Percentiles rank a stretch among this genome's conserved stretches.
These are phyloP conservation scores for Raddia distichophylla DNA, from an alignment of 176 grass and related monocot genomes.

Conservation along the genomic window DNA sequence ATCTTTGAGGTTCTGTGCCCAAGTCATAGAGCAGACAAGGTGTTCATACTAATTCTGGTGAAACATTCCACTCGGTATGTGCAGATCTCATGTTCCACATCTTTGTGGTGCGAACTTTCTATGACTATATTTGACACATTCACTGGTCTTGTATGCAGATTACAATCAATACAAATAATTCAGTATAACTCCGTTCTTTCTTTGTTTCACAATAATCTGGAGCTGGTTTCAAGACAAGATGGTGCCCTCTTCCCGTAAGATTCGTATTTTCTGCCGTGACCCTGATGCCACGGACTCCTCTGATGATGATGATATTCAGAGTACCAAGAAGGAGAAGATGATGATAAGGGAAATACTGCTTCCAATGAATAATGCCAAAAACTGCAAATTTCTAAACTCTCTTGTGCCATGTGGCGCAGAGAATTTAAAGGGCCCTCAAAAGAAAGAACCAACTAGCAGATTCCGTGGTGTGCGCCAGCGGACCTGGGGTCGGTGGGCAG, in stretches of 20 bases:
- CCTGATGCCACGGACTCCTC: constrained; percentile 65
- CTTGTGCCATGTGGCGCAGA: constrained; percentile 28
- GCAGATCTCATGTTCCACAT: constrained; percentile 14
- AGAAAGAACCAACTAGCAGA: constrained; percentile 53
- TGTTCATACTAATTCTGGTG: constrained; percentile 4
- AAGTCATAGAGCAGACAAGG: background rate
- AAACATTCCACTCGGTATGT: constrained; percentile 31
- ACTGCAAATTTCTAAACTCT: constrained; percentile 3
- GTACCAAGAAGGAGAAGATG: constrained; percentile 36
- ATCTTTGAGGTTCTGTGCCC: constrained; percentile 16
- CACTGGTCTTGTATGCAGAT: background rate
- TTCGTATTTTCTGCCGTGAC: constrained; percentile 53
- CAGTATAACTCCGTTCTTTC: background rate
- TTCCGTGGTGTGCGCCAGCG: constrained; percentile 52
- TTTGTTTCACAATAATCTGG: background rate
- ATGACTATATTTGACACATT: background rate
- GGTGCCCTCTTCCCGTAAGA: constrained; percentile 22
- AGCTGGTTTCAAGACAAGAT: constrained; percentile 3
- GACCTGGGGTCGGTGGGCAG: constrained; percentile 55
- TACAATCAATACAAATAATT: background rate
- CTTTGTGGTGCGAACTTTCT: background rate
- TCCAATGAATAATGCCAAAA: background rate
- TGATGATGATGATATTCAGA: constrained; percentile 41
- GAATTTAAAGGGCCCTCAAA: constrained; percentile 24
- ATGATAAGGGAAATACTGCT: constrained; percentile 36